phyloP scores from a whole-genome alignment of 192 early-diverging fungal genomes.

The Jimgerdemannia lactiflua region DNA sequence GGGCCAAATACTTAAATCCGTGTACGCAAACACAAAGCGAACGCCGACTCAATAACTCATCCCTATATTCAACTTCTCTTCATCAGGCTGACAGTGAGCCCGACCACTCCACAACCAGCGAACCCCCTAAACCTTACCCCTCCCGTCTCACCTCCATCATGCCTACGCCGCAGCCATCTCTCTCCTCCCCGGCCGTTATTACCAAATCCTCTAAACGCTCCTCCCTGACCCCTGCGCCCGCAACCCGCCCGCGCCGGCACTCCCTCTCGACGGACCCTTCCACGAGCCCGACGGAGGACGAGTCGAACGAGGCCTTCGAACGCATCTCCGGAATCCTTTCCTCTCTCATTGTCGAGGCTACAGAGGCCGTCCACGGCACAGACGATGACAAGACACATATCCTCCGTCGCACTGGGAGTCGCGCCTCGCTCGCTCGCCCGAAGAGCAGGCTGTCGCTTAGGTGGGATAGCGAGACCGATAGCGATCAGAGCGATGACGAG shows the following conservation, averaged over 20 bases:
- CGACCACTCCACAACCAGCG: background rate
- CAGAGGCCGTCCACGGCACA: background rate
- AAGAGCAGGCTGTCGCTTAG: background rate
- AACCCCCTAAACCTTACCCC: background rate
- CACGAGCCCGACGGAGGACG: background rate
- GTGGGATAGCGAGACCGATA: background rate
- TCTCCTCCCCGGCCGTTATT: background rate
- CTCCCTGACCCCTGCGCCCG: background rate
- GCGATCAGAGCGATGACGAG: background rate
- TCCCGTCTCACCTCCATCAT: background rate
- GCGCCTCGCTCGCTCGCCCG: background rate
- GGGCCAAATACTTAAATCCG: too few species aligned
- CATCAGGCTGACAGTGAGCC: background rate
- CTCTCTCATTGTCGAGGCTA: background rate
- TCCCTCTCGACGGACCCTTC: background rate
- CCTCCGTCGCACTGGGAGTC: background rate
- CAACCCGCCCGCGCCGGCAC: background rate
- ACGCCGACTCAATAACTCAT: background rate
- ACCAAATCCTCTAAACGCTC: background rate
- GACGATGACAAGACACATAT: background rate
- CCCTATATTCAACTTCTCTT: background rate
- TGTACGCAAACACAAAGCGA: background rate
- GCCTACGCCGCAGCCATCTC: background rate
- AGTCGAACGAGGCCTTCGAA: background rate
- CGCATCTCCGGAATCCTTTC: background rate